Evolutionary conservation across 805 yeast species (phyloP).

Genomic region (Metschnikowia chrysomelidarum): DNA sequence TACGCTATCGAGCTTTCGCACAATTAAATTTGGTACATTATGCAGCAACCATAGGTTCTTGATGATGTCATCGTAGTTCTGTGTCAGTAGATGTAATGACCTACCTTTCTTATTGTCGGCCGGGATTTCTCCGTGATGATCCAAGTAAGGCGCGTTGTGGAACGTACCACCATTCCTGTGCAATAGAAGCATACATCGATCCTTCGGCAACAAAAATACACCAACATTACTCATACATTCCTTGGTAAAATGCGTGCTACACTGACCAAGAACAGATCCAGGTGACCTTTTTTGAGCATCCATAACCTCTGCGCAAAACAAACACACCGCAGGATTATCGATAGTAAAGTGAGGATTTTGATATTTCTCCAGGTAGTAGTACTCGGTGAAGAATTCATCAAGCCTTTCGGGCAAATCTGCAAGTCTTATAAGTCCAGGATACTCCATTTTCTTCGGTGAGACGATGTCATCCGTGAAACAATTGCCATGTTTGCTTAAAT

Average conservation of each 20-base stretch:
- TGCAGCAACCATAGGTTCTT: slow-evolving; percentile 75
- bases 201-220: slow-evolving; percentile 68
- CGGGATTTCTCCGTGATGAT: slow-evolving; percentile 82
- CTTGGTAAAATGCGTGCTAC: slow-evolving; percentile 65
- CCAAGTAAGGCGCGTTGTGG: slow-evolving; percentile 78
- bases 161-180: slow-evolving; percentile 82
- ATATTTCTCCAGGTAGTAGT: slow-evolving; percentile 45
- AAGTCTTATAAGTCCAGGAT: slow-evolving; percentile 64
- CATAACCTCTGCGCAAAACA: slow-evolving; percentile 72
- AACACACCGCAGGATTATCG: slow-evolving; percentile 81
- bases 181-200: slow-evolving; percentile 59
- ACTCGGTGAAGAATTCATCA: slow-evolving; percentile 65
- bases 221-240: slow-evolving; percentile 70
- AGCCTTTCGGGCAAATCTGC: slow-evolving; percentile 64
- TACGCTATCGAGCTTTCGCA: slow-evolving; percentile 73
- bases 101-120: slow-evolving; percentile 69
- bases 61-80: slow-evolving; percentile 63
- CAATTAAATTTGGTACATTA: slow-evolving; percentile 71
- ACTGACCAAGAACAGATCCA: slow-evolving; percentile 66
- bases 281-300: slow-evolving; percentile 63
- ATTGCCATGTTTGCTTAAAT: slow-evolving; percentile 8
- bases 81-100: slow-evolving; percentile 61
- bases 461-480: slow-evolving; percentile 10
- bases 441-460: slow-evolving; percentile 41
- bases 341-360: slow-evolving; percentile 37